phyloP scores from a whole-genome alignment of 805 yeast genomes.

The Wickerhamiella dianesei region DNA sequence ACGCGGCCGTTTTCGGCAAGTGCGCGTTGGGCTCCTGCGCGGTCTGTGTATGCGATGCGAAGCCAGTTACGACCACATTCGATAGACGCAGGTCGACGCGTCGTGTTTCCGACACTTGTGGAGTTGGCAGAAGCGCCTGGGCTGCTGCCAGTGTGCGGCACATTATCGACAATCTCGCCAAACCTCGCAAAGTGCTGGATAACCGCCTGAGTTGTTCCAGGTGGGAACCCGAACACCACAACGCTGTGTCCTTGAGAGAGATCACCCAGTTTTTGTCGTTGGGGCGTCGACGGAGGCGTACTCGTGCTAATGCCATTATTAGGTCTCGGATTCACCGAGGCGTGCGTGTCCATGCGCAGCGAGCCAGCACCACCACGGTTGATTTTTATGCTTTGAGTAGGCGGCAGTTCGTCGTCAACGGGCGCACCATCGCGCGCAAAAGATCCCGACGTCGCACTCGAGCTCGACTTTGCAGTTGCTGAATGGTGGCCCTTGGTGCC shows the following conservation, averaged over 20 bases:
- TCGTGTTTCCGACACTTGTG: slow-evolving; percentile 2
- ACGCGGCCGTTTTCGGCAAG: slow-evolving; percentile 67
- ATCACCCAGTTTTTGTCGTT: neutral
- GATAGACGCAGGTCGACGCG: slow-evolving; percentile 37
- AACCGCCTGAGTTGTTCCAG: slow-evolving; percentile 50
- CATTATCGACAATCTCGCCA: slow-evolving; percentile 69
- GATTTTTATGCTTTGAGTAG: slow-evolving; percentile 10
- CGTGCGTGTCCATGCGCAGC: neutral
- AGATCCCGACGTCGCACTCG: neutral
- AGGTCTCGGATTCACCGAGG: neutral
- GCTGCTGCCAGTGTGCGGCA: slow-evolving; percentile 32
- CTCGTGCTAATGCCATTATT: neutral
- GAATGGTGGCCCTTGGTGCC: neutral
- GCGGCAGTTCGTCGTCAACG: slow-evolving; percentile 13
- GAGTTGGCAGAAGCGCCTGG: slow-evolving; percentile 16
- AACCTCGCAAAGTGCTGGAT: slow-evolving; percentile 63
- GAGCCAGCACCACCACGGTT: slow-evolving; percentile 4
- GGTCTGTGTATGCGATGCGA: slow-evolving; percentile 68
- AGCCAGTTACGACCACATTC: slow-evolving; percentile 84
- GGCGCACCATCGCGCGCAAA: slow-evolving; percentile 2
- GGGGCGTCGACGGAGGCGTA: neutral
- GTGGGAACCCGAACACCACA: slow-evolving; percentile 80
- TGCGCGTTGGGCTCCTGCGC: slow-evolving; percentile 68
- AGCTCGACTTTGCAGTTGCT: neutral
- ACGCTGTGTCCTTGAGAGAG: slow-evolving; percentile 44